These are phyloP conservation scores for Cutaneotrichosporon sp. DNA, from an alignment of 1,284 basidiomycete species.

Conservation along the genomic window DNA sequence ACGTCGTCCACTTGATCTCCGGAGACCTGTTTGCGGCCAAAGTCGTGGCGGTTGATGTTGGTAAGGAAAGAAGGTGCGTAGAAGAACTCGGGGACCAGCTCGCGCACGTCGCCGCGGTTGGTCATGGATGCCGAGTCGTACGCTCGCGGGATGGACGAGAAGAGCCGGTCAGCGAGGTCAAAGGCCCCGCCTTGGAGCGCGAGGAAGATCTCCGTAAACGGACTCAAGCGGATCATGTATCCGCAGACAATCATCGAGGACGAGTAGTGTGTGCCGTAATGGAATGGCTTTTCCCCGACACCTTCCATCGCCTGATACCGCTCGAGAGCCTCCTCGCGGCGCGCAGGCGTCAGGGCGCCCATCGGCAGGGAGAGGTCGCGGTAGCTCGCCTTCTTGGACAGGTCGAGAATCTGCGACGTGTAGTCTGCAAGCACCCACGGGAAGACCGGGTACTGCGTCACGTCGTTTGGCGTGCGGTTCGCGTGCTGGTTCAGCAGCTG, in stretches of 20 bases:
- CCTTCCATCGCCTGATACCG: slow-evolving; percentile 74
- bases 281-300: slow-evolving; percentile 79
- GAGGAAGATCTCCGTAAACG: slow-evolving; percentile 82
- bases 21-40: slow-evolving; percentile 74
- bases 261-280: slow-evolving; percentile 90
- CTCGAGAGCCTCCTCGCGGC: slow-evolving; percentile 65
- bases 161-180: slow-evolving; percentile 90
- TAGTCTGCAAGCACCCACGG: slow-evolving; percentile 85
- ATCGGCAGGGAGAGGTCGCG: slow-evolving; percentile 75
- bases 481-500: slow-evolving; percentile 83
- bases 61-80: slow-evolving; percentile 52
- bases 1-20: slow-evolving; percentile 84
- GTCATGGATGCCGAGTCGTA: slow-evolving; percentile 82
- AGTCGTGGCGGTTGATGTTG: slow-evolving; percentile 64
- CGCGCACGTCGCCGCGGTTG: slow-evolving; percentile 86
- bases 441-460: slow-evolving; percentile 93
- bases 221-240: slow-evolving; percentile 82
- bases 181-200: slow-evolving; percentile 80
- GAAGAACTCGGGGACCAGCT: slow-evolving; percentile 91
- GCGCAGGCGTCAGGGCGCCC: slow-evolving; percentile 76
- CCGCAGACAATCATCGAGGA: slow-evolving; percentile 97
- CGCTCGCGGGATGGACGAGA: slow-evolving; percentile 72
- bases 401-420: slow-evolving; percentile 65
- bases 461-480: slow-evolving; percentile 82
- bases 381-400: slow-evolving; percentile 62